Conservation (phyloP, 2,329 filamentous ascomycete species). For the Hypoxylon sp. region DNA sequence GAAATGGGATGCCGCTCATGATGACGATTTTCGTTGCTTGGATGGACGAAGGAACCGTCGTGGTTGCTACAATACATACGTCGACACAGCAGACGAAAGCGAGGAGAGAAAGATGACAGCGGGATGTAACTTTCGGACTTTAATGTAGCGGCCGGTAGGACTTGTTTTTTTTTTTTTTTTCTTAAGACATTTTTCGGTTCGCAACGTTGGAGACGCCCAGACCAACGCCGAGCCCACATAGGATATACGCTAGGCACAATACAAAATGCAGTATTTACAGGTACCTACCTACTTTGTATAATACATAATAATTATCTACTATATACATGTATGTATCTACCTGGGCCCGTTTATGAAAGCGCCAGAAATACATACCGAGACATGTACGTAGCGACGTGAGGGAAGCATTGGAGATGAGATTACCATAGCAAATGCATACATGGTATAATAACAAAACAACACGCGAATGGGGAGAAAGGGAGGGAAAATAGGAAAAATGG, state of each 20-base stretch:
- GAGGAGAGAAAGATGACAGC: constrained; percentile 23
- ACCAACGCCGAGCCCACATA: constrained; percentile 36
- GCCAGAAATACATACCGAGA: constrained; percentile 20
- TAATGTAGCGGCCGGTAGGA: constrained; percentile 44
- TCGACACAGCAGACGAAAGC: constrained; percentile 9
- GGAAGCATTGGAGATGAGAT: constrained; percentile 19
- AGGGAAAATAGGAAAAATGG: constrained; percentile 12
- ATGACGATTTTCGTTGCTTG: constrained; percentile 49
- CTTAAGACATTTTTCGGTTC: not conserved
- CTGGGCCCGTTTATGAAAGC: constrained; percentile 12
- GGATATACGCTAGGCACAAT: constrained; percentile 28
- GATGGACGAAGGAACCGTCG: constrained; percentile 47
- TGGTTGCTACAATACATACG: constrained; percentile 45
- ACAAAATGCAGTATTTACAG: constrained; percentile 32
- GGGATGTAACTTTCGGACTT: constrained; percentile 44
- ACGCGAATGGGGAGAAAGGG: constrained; percentile 13
- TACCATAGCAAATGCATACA: constrained; percentile 19
- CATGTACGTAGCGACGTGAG: constrained; percentile 30
- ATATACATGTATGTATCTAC: not conserved
- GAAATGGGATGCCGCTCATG: constrained; percentile 49
- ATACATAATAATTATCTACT: constrained; percentile 8
- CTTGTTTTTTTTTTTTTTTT: constrained; percentile 26
- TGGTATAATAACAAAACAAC: constrained; percentile 1
- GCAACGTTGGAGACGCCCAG: constrained; percentile 39
- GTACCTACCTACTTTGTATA: constrained; percentile 37